phyloP scores from a whole-genome alignment of 1,139 yeast genomes.

The Geotrichum australiense region DNA sequence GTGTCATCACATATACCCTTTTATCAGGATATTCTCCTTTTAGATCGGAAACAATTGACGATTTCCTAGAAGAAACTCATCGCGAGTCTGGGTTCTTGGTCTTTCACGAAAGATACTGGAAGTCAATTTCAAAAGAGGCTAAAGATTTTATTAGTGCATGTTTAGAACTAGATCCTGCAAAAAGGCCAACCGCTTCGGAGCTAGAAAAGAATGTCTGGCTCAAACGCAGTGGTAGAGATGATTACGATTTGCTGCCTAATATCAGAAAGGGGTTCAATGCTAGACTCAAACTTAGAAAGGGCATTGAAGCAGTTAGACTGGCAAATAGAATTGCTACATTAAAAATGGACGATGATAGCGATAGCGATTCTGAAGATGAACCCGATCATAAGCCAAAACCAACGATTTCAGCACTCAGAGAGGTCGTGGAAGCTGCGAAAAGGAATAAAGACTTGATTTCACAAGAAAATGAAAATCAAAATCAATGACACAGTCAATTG shows the following conservation, averaged over 20 bases:
- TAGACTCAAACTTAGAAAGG: constrained; percentile 75
- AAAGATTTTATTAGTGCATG: constrained; percentile 63
- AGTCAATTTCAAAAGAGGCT: constrained; percentile 66
- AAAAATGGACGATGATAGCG: constrained; percentile 33
- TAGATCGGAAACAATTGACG: constrained; percentile 73
- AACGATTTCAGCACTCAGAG: constrained; percentile 44
- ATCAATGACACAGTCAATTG: constrained; percentile 1
- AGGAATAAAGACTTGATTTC: constrained; percentile 41
- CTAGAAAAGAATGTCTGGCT: constrained; percentile 69
- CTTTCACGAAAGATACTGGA: constrained; percentile 87
- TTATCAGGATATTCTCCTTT: constrained; percentile 93
- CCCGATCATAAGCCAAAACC: constrained; percentile 26
- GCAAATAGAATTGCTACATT: constrained; percentile 65
- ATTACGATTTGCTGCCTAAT: constrained; percentile 63
- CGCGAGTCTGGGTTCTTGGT: constrained; percentile 54
- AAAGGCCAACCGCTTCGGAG: constrained; percentile 60
- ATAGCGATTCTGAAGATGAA: constrained; percentile 36
- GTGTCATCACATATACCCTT: constrained; percentile 84
- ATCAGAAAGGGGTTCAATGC: constrained; percentile 74
- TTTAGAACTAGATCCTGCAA: constrained; percentile 55
- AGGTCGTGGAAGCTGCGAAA: constrained; percentile 64
- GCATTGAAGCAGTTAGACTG: constrained; percentile 71
- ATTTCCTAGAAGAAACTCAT: constrained; percentile 74
- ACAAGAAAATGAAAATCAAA: background rate
- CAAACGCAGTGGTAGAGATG: constrained; percentile 42